Evolutionary conservation across 495 filamentous ascomycete genomes (phyloP), one percentile per base, ranked within the genome.

Genomic region (Penicillium egyptiacum): DNA sequence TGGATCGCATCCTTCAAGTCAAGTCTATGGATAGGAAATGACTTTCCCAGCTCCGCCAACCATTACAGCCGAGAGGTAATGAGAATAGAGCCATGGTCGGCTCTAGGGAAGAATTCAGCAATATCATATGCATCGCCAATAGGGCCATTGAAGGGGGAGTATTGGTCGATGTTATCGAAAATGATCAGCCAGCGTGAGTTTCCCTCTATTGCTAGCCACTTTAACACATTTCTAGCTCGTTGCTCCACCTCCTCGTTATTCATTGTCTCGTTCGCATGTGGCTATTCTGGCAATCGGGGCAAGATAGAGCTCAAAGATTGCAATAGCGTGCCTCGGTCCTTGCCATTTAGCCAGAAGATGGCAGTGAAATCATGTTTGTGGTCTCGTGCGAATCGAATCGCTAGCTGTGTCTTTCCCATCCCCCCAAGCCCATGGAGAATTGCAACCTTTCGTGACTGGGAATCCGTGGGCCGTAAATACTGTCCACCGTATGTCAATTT

Each of bases 331-430:
- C 26, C 46, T 22, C 51, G 59, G 43, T 65, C 58, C 26, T 70
- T 66, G 7, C 63, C 67, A 63, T 53, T 62, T n/a, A 75, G 42
- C 68, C 66, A 73, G 25, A 73, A 66, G 39, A 71, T 60, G 6
- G 70, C 68, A 20, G 62, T 68, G 23, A 62, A 69, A 44, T 64
- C 42, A 26, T 62, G 11, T 54, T 65, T 59, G 14, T 70, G 65
- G 9, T 67, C 50, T 33, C 61, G 60, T n/a, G 71, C 68, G 56
- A 72, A 76, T 37, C 68, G 67, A 44, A 75, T 64, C 9, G 71
- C 76, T 50, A 79, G 57, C 50, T 79, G 70, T 28, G 75, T 75
- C 47, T 76, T 79, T 26, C 75, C 75, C 4, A 76, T 72, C 0
- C 76, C 73, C 4, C 76, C 73, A 57, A 79, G 67, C 28, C 75